Conservation (phyloP, 1,284 basidiomycete genomes). For the Ustilago cynodontis region DNA sequence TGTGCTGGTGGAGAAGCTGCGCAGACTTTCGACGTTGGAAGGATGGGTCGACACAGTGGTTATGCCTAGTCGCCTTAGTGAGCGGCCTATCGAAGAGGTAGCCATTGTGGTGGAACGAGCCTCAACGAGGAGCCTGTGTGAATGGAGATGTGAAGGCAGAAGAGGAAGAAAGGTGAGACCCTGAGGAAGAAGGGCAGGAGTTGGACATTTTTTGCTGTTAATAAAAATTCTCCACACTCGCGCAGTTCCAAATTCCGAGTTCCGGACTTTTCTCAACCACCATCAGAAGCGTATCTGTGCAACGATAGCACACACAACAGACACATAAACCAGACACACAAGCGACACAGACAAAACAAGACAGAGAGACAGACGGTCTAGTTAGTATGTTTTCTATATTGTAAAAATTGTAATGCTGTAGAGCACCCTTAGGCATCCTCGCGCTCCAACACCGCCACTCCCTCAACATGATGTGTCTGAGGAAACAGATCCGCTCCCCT, state of each 20-base stretch:
- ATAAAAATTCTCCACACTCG: slow-evolving; percentile 20
- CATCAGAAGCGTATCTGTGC: neutral
- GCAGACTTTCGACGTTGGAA: neutral
- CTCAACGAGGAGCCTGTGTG: neutral
- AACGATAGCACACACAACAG: neutral
- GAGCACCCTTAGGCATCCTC: slow-evolving; percentile 8
- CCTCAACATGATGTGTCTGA: slow-evolving; percentile 69
- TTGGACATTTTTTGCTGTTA: slow-evolving; percentile 11
- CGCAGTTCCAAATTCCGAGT: slow-evolving; percentile 9
- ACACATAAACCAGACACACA: neutral
- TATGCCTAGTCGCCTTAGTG: neutral
- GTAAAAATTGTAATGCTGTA: neutral
- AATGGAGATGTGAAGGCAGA: neutral
- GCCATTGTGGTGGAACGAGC: neutral
- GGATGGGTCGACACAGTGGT: neutral
- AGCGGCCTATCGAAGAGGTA: slow-evolving; percentile 24
- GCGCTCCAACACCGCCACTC: slow-evolving; percentile 62
- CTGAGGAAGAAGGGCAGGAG: no score
- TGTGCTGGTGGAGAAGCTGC: slow-evolving; percentile 23
- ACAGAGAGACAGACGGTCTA: neutral
- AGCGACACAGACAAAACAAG: neutral
- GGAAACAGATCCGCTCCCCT: slow-evolving; percentile 69
- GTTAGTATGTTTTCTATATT: no score
- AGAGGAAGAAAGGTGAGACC: neutral
- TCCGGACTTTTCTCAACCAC: slow-evolving; percentile 5